Evolutionary conservation across 768 basidiomycete species (phyloP).

Genomic region (Termitomyces sp.): DNA sequence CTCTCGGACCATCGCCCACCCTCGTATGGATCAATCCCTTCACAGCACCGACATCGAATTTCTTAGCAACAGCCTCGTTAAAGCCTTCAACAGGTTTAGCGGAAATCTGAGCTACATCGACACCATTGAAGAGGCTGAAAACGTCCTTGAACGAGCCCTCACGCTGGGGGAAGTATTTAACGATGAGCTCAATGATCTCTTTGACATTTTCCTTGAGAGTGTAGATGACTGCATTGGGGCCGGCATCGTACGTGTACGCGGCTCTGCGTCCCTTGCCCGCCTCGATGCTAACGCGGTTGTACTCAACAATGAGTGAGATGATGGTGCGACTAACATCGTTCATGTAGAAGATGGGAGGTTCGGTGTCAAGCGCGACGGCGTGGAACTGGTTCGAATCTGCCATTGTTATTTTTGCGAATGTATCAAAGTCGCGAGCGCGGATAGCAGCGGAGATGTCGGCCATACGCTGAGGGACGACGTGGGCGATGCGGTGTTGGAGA

Average conservation of each 20-base stretch:
- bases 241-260: slow-evolving; percentile 99
- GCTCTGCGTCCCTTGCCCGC: slow-evolving; percentile 63
- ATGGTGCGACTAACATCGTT: slow-evolving; percentile 96
- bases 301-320: slow-evolving; percentile 86
- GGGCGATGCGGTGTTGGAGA: slow-evolving; percentile 82
- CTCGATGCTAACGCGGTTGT: slow-evolving; percentile 76
- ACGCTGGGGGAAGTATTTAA: slow-evolving; percentile 86
- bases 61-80: slow-evolving; percentile 72
- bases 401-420: slow-evolving; percentile 93
- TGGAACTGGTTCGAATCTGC: slow-evolving; percentile 98
- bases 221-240: slow-evolving; percentile 98
- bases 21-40: slow-evolving; percentile 89
- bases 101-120: slow-evolving; percentile 30
- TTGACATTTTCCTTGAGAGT: slow-evolving; percentile 72
- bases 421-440: slow-evolving; percentile 71
- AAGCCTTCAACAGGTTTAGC: slow-evolving; percentile 68
- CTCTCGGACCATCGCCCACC: slow-evolving; percentile 89
- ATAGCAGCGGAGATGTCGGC: slow-evolving; percentile 78
- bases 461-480: slow-evolving; percentile 91
- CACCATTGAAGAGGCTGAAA: slow-evolving; percentile 54
- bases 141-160: slow-evolving; percentile 69
- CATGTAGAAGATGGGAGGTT: slow-evolving; percentile 99
- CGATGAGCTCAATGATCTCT: slow-evolving; percentile 72
- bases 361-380: slow-evolving; percentile 93
- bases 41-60: slow-evolving; percentile 72